phyloP scores from a whole-genome alignment of 2,329 filamentous ascomycete species.

The Zelopaecilomyces penicillatus region DNA sequence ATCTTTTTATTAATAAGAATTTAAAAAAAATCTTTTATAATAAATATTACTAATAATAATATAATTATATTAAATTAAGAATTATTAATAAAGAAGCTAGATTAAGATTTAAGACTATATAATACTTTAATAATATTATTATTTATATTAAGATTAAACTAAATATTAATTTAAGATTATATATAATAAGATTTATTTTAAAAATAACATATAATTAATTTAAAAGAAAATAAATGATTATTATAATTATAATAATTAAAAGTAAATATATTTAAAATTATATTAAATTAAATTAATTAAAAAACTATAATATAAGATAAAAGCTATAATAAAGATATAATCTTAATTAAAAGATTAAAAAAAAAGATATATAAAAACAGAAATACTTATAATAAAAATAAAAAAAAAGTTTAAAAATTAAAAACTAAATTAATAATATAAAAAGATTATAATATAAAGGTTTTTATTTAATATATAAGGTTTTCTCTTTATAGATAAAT shows the following conservation, averaged over 20 bases:
- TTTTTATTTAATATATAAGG: too few species aligned
- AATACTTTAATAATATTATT: not conserved
- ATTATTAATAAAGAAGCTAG: not conserved
- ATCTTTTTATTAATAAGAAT: not conserved
- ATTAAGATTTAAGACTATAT: not conserved
- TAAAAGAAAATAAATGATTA: too few species aligned
- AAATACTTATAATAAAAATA: not conserved
- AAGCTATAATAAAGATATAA: not conserved
- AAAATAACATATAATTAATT: not conserved
- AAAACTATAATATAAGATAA: not conserved
- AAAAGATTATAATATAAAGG: not conserved
- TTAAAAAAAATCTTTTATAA: not conserved
- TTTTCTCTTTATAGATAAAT: too few species aligned
- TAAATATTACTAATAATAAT: not conserved
- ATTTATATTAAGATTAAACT: not conserved
- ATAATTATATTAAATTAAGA: not conserved
- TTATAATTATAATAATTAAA: not conserved
- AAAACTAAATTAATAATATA: not conserved
- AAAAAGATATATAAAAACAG: not conserved
- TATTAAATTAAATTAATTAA: not conserved
- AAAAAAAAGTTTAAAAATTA: not conserved
- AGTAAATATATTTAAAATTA: not conserved
- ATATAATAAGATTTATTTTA: not conserved
- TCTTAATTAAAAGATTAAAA: not conserved
- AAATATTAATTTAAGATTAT: not conserved